Evolutionary conservation across 106 monocot genomes (phyloP).

Genomic region (Acanthochlamys bracteata): DNA sequence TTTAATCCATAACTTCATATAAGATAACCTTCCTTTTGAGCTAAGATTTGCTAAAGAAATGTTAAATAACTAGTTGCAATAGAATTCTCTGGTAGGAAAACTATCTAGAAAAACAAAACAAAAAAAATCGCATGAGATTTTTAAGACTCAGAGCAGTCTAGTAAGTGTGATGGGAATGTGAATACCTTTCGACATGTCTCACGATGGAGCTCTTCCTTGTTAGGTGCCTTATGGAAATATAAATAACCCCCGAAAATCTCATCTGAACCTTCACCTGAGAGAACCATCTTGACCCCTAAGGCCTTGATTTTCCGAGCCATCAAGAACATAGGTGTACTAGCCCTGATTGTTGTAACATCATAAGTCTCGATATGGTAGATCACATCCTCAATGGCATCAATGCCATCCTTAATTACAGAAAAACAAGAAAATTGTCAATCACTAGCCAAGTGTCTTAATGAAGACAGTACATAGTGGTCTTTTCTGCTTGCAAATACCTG

Average conservation of each 20-base stretch:
- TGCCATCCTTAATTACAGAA: slow-evolving; percentile 6
- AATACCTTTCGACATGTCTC: slow-evolving; percentile 45
- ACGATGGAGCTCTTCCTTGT: slow-evolving; percentile 34
- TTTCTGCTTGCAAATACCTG: slow-evolving; percentile 12
- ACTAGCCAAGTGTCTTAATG: no score
- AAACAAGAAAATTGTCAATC: background rate
- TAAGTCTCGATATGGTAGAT: slow-evolving; percentile 43
- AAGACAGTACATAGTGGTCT: no score
- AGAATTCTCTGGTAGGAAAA: no score
- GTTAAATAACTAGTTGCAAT: no score
- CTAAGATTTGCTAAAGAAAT: no score
- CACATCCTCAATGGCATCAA: slow-evolving; percentile 32
- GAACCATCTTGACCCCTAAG: slow-evolving; percentile 45
- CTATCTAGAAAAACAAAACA: no score
- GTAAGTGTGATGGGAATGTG: no score
- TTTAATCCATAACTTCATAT: background rate
- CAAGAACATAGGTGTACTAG: slow-evolving; percentile 44
- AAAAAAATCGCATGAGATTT: no score
- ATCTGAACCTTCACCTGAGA: slow-evolving; percentile 44
- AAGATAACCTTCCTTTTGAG: no score
- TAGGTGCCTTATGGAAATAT: slow-evolving; percentile 43
- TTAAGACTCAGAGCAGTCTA: no score
- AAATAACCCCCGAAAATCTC: slow-evolving; percentile 41
- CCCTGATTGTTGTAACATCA: slow-evolving; percentile 39
- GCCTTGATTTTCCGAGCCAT: slow-evolving; percentile 47